phyloP scores from a whole-genome alignment of 1,284 basidiomycete genomes.

The Marasmius sp. region DNA sequence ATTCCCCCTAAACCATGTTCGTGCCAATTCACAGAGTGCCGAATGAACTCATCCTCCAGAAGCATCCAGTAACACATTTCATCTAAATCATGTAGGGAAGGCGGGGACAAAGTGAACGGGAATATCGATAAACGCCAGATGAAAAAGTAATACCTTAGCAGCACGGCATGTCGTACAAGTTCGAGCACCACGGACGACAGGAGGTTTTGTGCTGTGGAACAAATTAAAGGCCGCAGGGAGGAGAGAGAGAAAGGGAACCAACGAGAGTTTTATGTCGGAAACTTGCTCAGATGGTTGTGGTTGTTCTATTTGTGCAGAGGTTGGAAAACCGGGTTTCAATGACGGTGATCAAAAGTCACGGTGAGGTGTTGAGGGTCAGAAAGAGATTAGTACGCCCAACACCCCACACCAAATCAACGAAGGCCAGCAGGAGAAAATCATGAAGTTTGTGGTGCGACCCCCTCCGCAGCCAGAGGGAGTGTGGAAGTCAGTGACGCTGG shows the following conservation, averaged over 20 bases:
- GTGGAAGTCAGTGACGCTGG: too few species aligned
- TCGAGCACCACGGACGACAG: slow-evolving; percentile 17
- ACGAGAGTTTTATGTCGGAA: slow-evolving; percentile 30
- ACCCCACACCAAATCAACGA: too few species aligned
- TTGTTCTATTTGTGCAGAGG: slow-evolving; percentile 3
- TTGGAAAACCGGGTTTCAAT: slow-evolving; percentile 8
- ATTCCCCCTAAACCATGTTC: slow-evolving; percentile 51
- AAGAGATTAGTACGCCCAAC: too few species aligned
- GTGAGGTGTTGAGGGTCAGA: slow-evolving; percentile 8
- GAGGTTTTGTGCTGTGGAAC: slow-evolving; percentile 33
- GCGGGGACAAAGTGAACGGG: slow-evolving; percentile 15
- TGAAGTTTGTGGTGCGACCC: too few species aligned
- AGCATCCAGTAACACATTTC: slow-evolving; percentile 89
- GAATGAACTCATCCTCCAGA: slow-evolving; percentile 74
- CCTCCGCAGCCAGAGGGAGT: too few species aligned
- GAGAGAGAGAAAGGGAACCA: slow-evolving; percentile 8
- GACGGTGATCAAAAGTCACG: slow-evolving; percentile 39
- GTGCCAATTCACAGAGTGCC: slow-evolving; percentile 69
- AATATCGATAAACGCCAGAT: background rate
- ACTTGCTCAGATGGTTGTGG: slow-evolving; percentile 29
- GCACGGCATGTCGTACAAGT: slow-evolving; percentile 59
- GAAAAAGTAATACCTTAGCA: slow-evolving; percentile 59
- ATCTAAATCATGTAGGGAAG: slow-evolving; percentile 49
- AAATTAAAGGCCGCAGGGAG: slow-evolving; percentile 10
- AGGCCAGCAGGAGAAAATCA: too few species aligned